Evolutionary conservation across 2,329 filamentous ascomycete genomes (phyloP).

Genomic region (Tolypocladium album): DNA sequence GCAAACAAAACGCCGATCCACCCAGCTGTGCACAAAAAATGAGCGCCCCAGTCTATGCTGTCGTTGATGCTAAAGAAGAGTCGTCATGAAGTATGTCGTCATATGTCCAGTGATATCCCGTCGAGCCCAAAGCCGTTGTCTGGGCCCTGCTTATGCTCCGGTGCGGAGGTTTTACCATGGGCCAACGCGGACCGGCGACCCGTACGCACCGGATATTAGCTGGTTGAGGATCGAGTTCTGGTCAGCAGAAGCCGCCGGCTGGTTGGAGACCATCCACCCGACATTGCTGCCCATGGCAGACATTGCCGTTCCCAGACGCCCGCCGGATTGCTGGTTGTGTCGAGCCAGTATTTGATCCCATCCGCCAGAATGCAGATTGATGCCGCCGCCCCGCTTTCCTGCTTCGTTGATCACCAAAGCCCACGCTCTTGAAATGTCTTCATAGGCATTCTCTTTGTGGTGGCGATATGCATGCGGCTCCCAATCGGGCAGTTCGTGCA

Average conservation of each 20-base stretch:
- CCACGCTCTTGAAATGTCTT: conserved; percentile 93
- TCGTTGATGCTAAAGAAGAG: conserved; percentile 21
- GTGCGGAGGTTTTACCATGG: conserved; percentile 34
- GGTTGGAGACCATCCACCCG: conserved; percentile 59
- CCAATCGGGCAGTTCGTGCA: conserved; percentile 86
- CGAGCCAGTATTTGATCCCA: conserved; percentile 85
- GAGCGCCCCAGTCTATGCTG: conserved; percentile 24
- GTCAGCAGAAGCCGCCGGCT: conserved; percentile 23
- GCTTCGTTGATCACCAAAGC: conserved; percentile 83
- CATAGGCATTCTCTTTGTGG: conserved; percentile 91
- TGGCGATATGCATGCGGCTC: conserved; percentile 79
- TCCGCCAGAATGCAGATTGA: conserved; percentile 76
- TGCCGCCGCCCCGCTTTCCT: conserved; percentile 81
- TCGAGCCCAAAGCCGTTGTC: conserved; percentile 2
- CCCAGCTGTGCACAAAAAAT: conserved; percentile 16
- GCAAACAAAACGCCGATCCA: conserved; percentile 21
- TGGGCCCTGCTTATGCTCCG: no score
- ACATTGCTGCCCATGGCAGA: conserved; percentile 64
- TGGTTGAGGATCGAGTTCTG: conserved; percentile 51
- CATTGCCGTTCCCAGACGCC: conserved; percentile 70
- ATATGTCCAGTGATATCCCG: conserved; percentile 15
- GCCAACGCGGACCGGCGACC: conserved; percentile 50
- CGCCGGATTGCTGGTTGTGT: conserved; percentile 80
- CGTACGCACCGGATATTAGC: conserved; percentile 49
- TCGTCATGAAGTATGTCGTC: conserved; percentile 21